Evolutionary conservation across 352 stramenopile genomes (phyloP).

Genomic region (Phytophthora multivora): DNA sequence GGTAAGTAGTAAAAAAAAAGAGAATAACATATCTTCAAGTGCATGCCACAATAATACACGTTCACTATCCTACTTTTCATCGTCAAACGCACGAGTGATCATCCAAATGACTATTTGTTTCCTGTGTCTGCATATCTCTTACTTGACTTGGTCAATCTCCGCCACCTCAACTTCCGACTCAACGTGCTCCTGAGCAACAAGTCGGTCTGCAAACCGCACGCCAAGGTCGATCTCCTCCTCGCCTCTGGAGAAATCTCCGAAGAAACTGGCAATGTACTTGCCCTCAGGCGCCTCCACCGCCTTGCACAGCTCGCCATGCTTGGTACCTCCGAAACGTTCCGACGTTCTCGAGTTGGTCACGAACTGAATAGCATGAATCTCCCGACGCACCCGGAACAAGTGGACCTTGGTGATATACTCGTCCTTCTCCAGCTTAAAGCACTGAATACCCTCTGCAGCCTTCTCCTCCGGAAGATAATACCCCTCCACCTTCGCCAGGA

Average conservation of each 20-base stretch:
- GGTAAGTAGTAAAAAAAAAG: too few species aligned
- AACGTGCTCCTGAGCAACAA: background rate
- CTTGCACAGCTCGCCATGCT: conserved; percentile 36
- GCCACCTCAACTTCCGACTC: conserved; percentile 19
- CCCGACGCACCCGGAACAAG: conserved; percentile 29
- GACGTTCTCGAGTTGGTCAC: conserved; percentile 30
- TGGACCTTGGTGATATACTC: conserved; percentile 34
- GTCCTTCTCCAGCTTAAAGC: conserved; percentile 15
- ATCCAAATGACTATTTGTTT: too few species aligned
- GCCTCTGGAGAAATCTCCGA: conserved; percentile 21
- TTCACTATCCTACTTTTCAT: too few species aligned
- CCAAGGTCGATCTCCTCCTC: conserved; percentile 32
- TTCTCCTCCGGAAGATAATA: conserved; percentile 9
- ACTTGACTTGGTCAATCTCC: conserved; percentile 39
- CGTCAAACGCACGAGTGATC: too few species aligned
- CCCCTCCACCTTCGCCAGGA: conserved; percentile 27
- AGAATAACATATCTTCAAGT: too few species aligned
- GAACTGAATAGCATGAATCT: conserved; percentile 39
- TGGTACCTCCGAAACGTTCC: conserved; percentile 24
- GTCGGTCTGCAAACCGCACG: conserved; percentile 24
- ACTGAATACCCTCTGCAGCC: background rate
- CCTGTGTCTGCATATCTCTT: background rate
- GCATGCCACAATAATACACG: too few species aligned
- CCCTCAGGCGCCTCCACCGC: conserved; percentile 33
- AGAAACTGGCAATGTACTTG: conserved; percentile 34